Evolutionary conservation across 305 asterid genomes (phyloP), one percentile per base, ranked within the genome.

Genomic region (Plantago rigida): DNA sequence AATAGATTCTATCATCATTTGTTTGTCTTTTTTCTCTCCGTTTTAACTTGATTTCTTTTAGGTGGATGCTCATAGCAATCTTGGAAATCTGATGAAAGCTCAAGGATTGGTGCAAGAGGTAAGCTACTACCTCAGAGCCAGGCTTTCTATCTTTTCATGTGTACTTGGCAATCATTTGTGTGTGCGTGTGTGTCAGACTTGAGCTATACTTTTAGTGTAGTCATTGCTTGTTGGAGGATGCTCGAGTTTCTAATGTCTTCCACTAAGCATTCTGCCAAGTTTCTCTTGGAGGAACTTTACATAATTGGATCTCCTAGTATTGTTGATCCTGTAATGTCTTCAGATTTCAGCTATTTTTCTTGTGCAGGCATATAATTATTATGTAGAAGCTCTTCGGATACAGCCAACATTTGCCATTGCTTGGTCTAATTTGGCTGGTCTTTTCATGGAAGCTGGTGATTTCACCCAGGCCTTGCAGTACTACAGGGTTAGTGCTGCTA

Each of bases 41-140:
- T 65, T 47, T 67, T 57, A 53, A 61, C 52, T 47, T n/a, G 24
- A 31, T 56, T 55, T 62, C 61, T 69, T 56, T 24, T 72, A 92
- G 99, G 99, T 92, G 67, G 99, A 92, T 79, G 97, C 99, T 71
- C 99, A 92, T 69, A 86, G 99, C 68, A 92, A 92, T 78, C 92
- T 92, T 64, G 99, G 99, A 54, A 92, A 92, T 81, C 77, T 92
- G 77, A 86, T 92, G 99, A 92, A 92, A 81, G 96, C 96, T 57
- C 99, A 92, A 80, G 99, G 99, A 59, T 67, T 84, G 69, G 78
- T 82, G 54, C 94, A 88, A 79, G 99, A 92, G 86, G 99, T 92
- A 77, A 66, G 73, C 44, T 56, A 69, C 56, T 62, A 54, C 58
- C 58, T 59, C 29, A 54, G 24, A 22, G 39, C 59, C 41, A 28